Percentiles rank a stretch among this genome's conserved stretches.
phyloP scores from a whole-genome alignment of 441 rosid genomes.

The Macaranga tanarius region DNA sequence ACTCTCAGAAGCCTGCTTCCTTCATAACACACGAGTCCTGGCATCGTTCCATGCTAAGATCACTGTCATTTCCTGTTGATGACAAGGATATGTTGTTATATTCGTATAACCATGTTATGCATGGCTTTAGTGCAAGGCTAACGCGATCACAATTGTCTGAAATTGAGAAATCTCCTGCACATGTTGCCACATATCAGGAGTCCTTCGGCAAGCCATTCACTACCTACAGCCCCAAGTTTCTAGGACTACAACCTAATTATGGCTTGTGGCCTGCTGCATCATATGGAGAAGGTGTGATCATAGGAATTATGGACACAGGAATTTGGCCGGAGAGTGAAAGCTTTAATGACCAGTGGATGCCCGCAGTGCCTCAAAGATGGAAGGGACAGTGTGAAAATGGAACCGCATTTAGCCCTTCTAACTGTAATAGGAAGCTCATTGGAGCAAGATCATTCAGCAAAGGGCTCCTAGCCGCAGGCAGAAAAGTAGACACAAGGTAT shows the following conservation, averaged over 20 bases:
- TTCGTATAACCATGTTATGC: constrained; percentile 64
- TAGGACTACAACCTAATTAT: constrained; percentile 47
- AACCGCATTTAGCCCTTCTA: constrained; percentile 33
- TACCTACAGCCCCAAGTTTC: constrained; percentile 69
- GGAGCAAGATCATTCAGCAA: constrained; percentile 72
- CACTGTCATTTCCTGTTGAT: constrained; percentile 16
- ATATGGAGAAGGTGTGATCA: constrained; percentile 69
- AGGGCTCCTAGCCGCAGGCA: constrained; percentile 44
- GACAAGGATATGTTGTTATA: constrained; percentile 30
- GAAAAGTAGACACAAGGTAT: constrained; percentile 34
- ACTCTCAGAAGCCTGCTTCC: constrained; percentile 34
- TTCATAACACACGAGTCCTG: constrained; percentile 35
- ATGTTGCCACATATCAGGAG: constrained; percentile 49
- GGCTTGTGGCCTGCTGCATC: constrained; percentile 69
- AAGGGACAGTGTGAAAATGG: constrained; percentile 61
- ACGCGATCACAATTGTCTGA: constrained; percentile 35
- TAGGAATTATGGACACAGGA: constrained; percentile 65
- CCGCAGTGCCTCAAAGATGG: constrained; percentile 59
- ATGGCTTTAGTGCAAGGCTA: constrained; percentile 66
- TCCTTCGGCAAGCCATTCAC: constrained; percentile 63
- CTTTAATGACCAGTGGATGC: constrained; percentile 57
- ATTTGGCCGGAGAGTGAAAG: constrained; percentile 71
- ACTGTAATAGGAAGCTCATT: constrained; percentile 57
- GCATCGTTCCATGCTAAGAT: constrained; percentile 32
- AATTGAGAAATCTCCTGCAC: constrained; percentile 44